Evolutionary conservation across 2,329 filamentous ascomycete genomes (phyloP), one percentile per base, ranked within the genome.

Genomic region (Aureobasidium subglaciale): DNA sequence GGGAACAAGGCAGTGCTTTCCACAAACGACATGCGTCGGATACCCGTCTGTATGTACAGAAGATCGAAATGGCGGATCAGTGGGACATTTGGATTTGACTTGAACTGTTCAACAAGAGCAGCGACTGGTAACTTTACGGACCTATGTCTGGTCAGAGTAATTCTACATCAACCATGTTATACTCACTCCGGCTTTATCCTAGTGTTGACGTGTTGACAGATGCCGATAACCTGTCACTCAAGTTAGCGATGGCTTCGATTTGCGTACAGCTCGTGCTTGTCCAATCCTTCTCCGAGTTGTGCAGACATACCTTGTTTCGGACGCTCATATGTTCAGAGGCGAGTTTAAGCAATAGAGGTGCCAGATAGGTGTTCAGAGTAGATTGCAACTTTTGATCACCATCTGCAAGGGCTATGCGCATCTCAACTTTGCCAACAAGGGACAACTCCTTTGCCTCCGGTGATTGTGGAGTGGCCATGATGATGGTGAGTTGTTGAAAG

Each of bases 21-120:
- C 15, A 72, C 68, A 10, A 78, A 69, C 2, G 78, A 75, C 18
- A 88, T 70, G 48, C 85, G 77, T 50, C 79, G 78, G 41, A 88
- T 76, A 35, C 92, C 93, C 67, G 95, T 89, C 65, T 95, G 88
- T 34, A 96, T 87, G 67, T 95, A 96, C 16, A 87, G 78, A 37
- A 97, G 75, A 70, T 97, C 91, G 63, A 96, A 87, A 67, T 95
- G 88, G 60, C 89, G 86, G 61, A 99, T 83, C 34, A 96, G 77
- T 1, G 85, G 76, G 11, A 85, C 86, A 35, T 83, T 60, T 18
- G 63, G 77, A 34, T 82, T 83, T 20, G 88, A 82, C 70, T 95
- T 95, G 77, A 95, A 96, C 69, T 97, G 93, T 63, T 90, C 86
- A 55, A 97, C 71, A 16, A 99, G 78, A 15, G 85, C 83, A n/a